Percentiles rank a stretch among this genome's conserved stretches.
These are phyloP conservation scores for Pseudogymnoascus sp. DNA, from an alignment of 2,329 filamentous ascomycete species.

Conservation along the genomic window DNA sequence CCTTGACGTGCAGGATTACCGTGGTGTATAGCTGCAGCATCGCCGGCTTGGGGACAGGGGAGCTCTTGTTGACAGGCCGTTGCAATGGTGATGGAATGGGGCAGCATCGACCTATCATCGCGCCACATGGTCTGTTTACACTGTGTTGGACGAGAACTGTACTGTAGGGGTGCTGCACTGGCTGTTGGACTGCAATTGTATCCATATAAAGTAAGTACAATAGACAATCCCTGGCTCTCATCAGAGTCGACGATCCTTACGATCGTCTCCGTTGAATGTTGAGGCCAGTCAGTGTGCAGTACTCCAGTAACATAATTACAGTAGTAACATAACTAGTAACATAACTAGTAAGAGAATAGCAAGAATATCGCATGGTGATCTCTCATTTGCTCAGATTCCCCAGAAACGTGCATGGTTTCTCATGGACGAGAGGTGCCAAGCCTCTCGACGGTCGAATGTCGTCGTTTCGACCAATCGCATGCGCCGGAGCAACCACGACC, in stretches of 20 bases:
- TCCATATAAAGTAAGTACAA: not conserved
- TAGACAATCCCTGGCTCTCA: constrained; percentile 4
- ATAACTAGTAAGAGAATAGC: too few relatives aligned
- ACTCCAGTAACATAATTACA: not conserved
- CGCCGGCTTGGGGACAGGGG: not conserved
- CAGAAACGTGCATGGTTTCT: constrained; percentile 6
- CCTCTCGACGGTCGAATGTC: not conserved
- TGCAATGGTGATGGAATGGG: not conserved
- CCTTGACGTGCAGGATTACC: not conserved
- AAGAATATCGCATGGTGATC: not conserved
- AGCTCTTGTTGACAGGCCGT: constrained; percentile 6
- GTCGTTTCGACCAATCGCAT: not conserved
- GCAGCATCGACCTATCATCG: constrained; percentile 5
- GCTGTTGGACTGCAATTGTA: not conserved
- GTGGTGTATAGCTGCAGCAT: not conserved
- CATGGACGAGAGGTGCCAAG: constrained; percentile 6
- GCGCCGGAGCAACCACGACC: not conserved
- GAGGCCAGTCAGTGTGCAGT: not conserved
- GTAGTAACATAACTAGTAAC: too few relatives aligned
- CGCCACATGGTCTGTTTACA: not conserved
- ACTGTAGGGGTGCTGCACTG: not conserved
- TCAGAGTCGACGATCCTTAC: not conserved
- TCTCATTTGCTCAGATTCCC: not conserved
- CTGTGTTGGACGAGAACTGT: not conserved
- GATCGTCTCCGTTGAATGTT: not conserved